Base-by-base conservation (phyloP, 208 protist species). In the Strigomonas culicis region DNA sequence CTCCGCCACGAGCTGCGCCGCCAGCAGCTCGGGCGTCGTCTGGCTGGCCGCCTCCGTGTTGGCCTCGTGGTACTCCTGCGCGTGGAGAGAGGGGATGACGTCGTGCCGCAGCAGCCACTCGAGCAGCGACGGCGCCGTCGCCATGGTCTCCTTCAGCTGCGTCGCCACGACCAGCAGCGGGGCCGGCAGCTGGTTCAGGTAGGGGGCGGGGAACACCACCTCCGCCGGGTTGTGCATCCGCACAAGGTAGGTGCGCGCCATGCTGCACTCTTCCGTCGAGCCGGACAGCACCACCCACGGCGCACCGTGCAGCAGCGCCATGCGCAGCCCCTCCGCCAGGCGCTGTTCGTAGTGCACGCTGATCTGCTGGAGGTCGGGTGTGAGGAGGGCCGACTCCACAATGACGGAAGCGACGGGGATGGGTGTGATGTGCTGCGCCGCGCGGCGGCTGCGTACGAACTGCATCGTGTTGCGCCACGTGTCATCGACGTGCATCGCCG, bases 261-360 rank as follows among this genome's bases (percentile, higher is more conserved):
- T 13, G 13, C 52, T 51, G 2, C 72, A 64, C 58, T 82, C 77
- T 31, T 34, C 59, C 2, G 49, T 49, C 0, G 62, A 39, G 13
- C 75, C 75, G 11, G 72, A 60, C 39, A 90, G 56, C 17, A 93
- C 58, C 28, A 93, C n/a, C 80, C 79, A 86, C 53, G 80, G 82
- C 21, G 86, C 57, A 17, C 86, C 86, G 10, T 59, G 79, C 15
- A 93, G 50, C 0, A 93, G 71, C 10, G 83, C 82, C 47, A 74
- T 68, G 32, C 83, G 82, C 21, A 80, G 63, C 25, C 70, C 80
- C 4, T 80, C 59, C 28, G 82, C 30, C 13, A 93, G 60, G 1
- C 77, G 74, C 41, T 88, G 60, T 25, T 70, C 65, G 47, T 80
- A 79, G 46, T 25, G 7, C 44, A 49, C 21, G 1, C 66, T 56